Base-by-base conservation (phyloP, 1,139 yeast genomes). In the Diutina scorzettiae region DNA sequence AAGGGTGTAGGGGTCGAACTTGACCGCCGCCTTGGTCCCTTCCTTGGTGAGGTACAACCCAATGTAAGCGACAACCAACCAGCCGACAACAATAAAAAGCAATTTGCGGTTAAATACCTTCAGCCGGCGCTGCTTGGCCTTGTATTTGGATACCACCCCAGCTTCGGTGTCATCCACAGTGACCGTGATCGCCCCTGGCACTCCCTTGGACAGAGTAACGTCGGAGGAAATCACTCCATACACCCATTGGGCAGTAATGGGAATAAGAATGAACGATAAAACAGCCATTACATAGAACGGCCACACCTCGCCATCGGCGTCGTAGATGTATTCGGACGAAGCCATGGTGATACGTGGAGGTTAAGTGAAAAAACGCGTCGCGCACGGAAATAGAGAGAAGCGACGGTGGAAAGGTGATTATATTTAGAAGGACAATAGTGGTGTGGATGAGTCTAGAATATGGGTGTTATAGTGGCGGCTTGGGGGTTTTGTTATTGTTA, bases 241-340 rank as follows among this genome's bases (percentile, higher is more conserved):
- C 7, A 73, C 47, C 49, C 76, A 69, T 40, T 65, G 59, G 16
- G 77, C 49, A 1, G 96, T 81, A 45, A 76, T 56, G 5, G 97
- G 96, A 37, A 86, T 60, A 47, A 86, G 69, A 23, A 79, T 73
- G 44, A 67, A 64, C 33, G 64, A 53, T 43, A 83, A 65, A 44
- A 87, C 64, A 2, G 97, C 91, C 55, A 85, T 64, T 45, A 82
- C 76, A 56, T 89, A 91, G 58, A 81, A 87, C 37, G 98, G 98
- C 97, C 97, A 91, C 5, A 95, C 87, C 54, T 86, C 95, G 40
- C 91, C 79, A 53, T 79, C 77, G 59, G 87, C 97, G 63, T 91
- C 98, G 60, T 89, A 91, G 46, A 75, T 78, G 54, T 80, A 80
- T 58, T 70, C 70, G 16, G 33, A 30, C 43, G 78, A 66, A 41